phyloP scores from a whole-genome alignment of 129 eudicot species.

The Artemisia argyi region DNA sequence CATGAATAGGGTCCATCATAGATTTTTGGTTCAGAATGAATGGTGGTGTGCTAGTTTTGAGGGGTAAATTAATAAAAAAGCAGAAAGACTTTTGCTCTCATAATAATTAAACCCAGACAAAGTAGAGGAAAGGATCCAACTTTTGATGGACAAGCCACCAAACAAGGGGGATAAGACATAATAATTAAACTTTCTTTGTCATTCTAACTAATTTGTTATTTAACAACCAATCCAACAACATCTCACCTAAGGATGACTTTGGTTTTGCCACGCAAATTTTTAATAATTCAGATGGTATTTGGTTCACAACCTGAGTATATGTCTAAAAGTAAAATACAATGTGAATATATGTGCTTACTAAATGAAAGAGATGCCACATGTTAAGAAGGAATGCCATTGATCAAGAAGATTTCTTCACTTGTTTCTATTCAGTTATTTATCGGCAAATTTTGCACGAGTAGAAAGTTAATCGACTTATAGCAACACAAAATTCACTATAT shows the following conservation, averaged over 20 bases:
- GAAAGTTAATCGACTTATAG: not conserved
- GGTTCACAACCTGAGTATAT: not conserved
- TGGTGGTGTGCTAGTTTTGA: constrained; percentile 23
- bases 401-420: no score
- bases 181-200: constrained; percentile 38
- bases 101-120: constrained; percentile 5
- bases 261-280: not conserved
- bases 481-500: not conserved
- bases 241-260: constrained; percentile 41
- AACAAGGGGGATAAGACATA: constrained; percentile 33
- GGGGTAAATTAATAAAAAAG: constrained; percentile 16
- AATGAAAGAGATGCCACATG: no score
- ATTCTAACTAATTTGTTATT: constrained; percentile 35
- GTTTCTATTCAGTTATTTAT: not conserved
- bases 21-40: constrained; percentile 12
- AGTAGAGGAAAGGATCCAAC: not conserved
- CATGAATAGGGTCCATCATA: constrained; percentile 24
- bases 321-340: not conserved
- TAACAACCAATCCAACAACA: constrained; percentile 29
- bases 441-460: not conserved
- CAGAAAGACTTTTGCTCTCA: not conserved
- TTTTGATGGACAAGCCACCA: constrained; percentile 40
- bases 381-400: no score
- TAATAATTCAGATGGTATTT: no score
- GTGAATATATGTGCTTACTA: not conserved